Conservation (phyloP, 2,329 filamentous ascomycete genomes). For the Cytospora paraplurivora region DNA sequence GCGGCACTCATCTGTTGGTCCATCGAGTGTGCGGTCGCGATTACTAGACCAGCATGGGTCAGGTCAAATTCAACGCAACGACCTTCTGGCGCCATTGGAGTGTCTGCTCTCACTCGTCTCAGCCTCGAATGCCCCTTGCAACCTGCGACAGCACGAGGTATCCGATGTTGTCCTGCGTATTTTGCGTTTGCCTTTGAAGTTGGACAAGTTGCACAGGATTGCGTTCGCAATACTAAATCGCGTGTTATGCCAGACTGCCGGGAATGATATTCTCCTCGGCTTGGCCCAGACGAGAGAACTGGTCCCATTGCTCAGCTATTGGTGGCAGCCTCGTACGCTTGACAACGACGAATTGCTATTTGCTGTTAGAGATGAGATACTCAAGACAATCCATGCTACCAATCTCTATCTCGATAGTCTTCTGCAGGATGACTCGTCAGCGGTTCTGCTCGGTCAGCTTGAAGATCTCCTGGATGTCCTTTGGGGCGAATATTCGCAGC, state of each 20-base stretch:
- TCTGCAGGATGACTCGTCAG: constrained; percentile 45
- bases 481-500: constrained; percentile 75
- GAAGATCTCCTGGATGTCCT: constrained; percentile 70
- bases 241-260: constrained; percentile 65
- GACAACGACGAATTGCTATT: constrained; percentile 63
- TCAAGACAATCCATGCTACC: constrained; percentile 69
- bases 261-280: constrained; percentile 68
- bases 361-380: constrained; percentile 73
- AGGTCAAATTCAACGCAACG: constrained; percentile 38
- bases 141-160: constrained; percentile 57
- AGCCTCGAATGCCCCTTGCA: constrained; percentile 68
- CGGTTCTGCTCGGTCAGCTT: constrained; percentile 49
- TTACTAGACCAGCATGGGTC: constrained; percentile 31
- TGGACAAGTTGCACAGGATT: constrained; percentile 61
- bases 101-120: constrained; percentile 67
- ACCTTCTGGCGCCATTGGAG: constrained; percentile 60
- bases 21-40: constrained; percentile 24
- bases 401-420: constrained; percentile 65
- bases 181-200: constrained; percentile 47
- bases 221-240: constrained; percentile 77
- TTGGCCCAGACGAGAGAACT: constrained; percentile 61
- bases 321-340: constrained; percentile 75
- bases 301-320: constrained; percentile 70
- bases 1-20: constrained; percentile 17
- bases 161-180: constrained; percentile 60